These are phyloP conservation scores for Neonectria ditissima DNA, from an alignment of 2,329 filamentous ascomycete species.

Conservation along the genomic window DNA sequence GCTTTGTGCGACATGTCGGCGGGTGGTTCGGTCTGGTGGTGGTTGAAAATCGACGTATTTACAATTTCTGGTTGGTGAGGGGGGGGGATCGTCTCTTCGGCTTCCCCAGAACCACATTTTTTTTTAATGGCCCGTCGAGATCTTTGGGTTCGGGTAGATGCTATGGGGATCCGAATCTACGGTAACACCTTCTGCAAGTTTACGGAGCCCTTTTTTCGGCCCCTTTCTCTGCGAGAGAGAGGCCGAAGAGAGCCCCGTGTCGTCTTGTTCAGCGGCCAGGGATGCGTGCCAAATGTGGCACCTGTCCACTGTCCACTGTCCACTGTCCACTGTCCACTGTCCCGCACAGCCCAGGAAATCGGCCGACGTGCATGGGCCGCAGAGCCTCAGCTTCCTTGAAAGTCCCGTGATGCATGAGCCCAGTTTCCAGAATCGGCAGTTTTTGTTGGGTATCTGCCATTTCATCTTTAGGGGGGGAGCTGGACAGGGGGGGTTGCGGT, in stretches of 20 bases:
- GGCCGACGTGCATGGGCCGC: constrained; percentile 34
- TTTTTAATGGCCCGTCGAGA: neutral
- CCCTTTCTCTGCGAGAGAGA: neutral
- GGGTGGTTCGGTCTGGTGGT: neutral
- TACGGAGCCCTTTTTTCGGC: constrained; percentile 14
- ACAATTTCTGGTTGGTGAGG: too few species aligned
- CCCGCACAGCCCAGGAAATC: constrained; percentile 30
- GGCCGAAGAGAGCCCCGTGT: neutral
- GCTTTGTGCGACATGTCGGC: neutral
- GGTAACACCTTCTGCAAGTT: constrained; percentile 11
- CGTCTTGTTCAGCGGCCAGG: neutral
- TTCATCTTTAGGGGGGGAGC: constrained; percentile 20
- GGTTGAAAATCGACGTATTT: too few species aligned
- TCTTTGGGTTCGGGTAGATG: constrained; percentile 27
- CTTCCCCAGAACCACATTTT: constrained; percentile 8
- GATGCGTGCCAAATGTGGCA: constrained; percentile 12
- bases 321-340: too few species aligned
- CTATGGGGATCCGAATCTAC: constrained; percentile 22
- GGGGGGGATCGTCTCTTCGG: neutral
- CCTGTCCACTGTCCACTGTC: too few species aligned
- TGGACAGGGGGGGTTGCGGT: constrained; percentile 1
- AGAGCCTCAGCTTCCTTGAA: constrained; percentile 29
- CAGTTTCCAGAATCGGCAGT: constrained; percentile 35
- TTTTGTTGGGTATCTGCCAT: constrained; percentile 1
- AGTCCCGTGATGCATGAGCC: constrained; percentile 33